phyloP scores from a whole-genome alignment of 2,329 filamentous ascomycete species.

The Ophioceras dolichostomum region DNA sequence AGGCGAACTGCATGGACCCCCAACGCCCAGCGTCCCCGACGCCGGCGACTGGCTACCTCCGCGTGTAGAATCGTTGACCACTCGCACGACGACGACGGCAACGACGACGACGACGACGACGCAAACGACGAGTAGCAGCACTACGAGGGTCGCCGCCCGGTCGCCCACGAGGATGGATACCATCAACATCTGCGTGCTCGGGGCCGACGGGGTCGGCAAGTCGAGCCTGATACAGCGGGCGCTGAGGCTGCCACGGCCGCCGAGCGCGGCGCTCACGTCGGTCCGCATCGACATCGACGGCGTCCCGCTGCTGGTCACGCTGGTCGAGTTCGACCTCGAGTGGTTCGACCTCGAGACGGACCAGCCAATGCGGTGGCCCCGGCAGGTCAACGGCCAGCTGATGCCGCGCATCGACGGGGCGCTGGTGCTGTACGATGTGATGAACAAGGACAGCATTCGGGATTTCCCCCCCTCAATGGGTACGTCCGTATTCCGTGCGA shows the following conservation, averaged over 20 bases:
- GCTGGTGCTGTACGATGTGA: conserved; percentile 79
- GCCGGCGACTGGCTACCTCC: conserved; percentile 27
- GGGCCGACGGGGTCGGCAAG: conserved; percentile 54
- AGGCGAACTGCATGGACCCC: conserved; percentile 15
- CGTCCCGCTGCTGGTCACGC: conserved; percentile 42
- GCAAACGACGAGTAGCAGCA: no score
- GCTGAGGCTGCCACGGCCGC: conserved; percentile 39
- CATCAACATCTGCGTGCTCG: conserved; percentile 55
- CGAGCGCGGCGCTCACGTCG: conserved; percentile 41
- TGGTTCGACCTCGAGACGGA: conserved; percentile 45
- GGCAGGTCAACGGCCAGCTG: conserved; percentile 55
- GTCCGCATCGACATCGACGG: conserved; percentile 44
- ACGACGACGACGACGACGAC: no score
- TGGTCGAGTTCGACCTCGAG: conserved; percentile 55
- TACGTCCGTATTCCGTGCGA: conserved; percentile 39
- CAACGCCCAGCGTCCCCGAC: conserved; percentile 8
- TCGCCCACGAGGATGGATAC: conserved; percentile 35
- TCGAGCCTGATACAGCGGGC: conserved; percentile 55
- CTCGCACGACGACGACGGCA: neutral
- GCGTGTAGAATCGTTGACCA: conserved; percentile 34
- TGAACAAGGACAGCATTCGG: conserved; percentile 60
- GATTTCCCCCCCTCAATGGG: conserved; percentile 66
- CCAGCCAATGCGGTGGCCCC: conserved; percentile 50
- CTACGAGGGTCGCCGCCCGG: neutral
- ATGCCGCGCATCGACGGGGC: conserved; percentile 72